A percentile compares a stretch with the other conserved stretches of the same genome.
Conservation (phyloP, 129 eudicot species). For the Dittrichia graveolens region DNA sequence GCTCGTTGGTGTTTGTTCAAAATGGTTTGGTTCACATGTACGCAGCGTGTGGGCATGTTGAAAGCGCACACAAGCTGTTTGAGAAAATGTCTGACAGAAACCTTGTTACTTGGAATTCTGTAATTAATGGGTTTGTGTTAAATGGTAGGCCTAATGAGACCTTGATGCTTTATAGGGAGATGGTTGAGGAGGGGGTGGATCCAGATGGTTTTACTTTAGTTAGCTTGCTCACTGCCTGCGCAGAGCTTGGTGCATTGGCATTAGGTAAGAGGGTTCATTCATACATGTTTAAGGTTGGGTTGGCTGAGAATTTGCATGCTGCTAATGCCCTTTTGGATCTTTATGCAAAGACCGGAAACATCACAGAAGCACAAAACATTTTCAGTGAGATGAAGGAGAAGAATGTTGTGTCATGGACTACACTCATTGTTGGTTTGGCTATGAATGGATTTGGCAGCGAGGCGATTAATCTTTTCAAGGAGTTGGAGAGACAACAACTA, state of each 20-base stretch:
- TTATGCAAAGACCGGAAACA: constrained; percentile 77
- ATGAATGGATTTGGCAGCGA: constrained; percentile 70
- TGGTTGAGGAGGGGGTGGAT: constrained; percentile 58
- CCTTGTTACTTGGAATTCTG: constrained; percentile 87
- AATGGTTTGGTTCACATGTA: constrained; percentile 78
- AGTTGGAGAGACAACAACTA: constrained; percentile 45
- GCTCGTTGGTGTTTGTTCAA: constrained; percentile 63
- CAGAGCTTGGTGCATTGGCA: constrained; percentile 81
- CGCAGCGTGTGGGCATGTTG: constrained; percentile 60
- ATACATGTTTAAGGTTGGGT: constrained; percentile 76
- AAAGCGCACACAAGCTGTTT: constrained; percentile 75
- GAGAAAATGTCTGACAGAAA: constrained; percentile 70
- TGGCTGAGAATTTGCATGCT: constrained; percentile 70
- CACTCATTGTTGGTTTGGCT: constrained; percentile 83
- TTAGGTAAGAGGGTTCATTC: constrained; percentile 75
- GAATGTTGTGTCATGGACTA: constrained; percentile 82
- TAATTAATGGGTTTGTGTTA: constrained; percentile 72
- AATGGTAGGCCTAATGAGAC: constrained; percentile 71
- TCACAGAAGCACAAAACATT: constrained; percentile 59
- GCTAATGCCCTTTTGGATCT: constrained; percentile 78
- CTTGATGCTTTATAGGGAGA: constrained; percentile 56
- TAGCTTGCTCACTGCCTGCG: constrained; percentile 80
- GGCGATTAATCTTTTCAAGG: constrained; percentile 64
- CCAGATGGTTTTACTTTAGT: constrained; percentile 94
- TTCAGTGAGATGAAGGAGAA: constrained; percentile 63